Percentiles rank a stretch among this genome's conserved stretches.
phyloP scores from a whole-genome alignment of 345 rosid genomes.

The Acer saccharum region DNA sequence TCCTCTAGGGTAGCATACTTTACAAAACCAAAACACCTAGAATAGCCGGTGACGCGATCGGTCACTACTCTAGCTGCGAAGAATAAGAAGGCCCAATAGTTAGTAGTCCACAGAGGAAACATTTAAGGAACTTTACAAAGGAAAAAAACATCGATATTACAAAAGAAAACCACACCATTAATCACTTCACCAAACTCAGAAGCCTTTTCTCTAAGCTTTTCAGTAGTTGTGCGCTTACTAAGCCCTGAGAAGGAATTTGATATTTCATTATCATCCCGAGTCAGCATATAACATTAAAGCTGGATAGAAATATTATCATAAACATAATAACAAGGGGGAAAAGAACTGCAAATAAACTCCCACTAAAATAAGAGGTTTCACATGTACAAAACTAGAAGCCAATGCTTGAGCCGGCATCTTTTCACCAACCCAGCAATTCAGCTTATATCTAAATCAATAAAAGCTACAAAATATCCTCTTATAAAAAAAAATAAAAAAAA shows the following conservation, averaged over 20 bases:
- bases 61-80: slow-evolving; percentile 74
- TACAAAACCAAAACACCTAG: slow-evolving; percentile 95
- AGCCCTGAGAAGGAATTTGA: slow-evolving; percentile 58
- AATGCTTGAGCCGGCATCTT: background rate
- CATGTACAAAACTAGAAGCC: background rate
- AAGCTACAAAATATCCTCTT: background rate
- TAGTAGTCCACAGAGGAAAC: background rate
- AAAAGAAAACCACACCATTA: slow-evolving; percentile 54
- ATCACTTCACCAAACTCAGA: slow-evolving; percentile 76
- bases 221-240: slow-evolving; percentile 75
- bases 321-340: background rate
- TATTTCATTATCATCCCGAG: background rate
- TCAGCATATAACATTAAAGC: background rate
- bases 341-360: background rate
- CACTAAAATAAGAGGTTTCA: background rate
- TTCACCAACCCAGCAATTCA: background rate
- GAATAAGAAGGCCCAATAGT: background rate
- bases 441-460: background rate
- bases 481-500: background rate
- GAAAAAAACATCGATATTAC: background rate
- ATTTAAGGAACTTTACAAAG: background rate
- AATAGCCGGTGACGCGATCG: slow-evolving; percentile 78
- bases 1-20: slow-evolving; percentile 73
- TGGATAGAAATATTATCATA: background rate
- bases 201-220: slow-evolving; percentile 68